Percentiles rank a stretch among this genome's conserved stretches.
Conservation (phyloP, 2,329 filamentous ascomycete species). For the Nemania abortiva region DNA sequence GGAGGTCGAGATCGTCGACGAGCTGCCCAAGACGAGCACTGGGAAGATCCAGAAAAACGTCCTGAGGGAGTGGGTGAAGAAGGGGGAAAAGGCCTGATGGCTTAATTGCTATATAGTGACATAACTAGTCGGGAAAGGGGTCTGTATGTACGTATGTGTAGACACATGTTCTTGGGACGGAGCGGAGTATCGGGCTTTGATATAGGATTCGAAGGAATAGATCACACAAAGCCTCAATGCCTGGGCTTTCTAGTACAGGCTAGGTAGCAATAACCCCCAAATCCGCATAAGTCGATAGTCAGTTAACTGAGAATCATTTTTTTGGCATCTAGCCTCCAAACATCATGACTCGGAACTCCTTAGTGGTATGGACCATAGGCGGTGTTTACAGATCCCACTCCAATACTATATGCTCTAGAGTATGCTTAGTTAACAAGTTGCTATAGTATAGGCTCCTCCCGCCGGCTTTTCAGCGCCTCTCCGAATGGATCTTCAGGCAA, state of each 20-base stretch:
- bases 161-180: background rate
- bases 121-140: background rate
- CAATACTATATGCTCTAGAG: too few relatives aligned
- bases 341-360: background rate
- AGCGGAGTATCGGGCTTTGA: too few relatives aligned
- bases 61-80: constrained; percentile 84
- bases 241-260: background rate
- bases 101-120: background rate
- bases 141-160: background rate
- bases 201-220: background rate
- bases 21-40: constrained; percentile 96
- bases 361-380: background rate
- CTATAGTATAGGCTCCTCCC: constrained; percentile 6
- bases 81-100: constrained; percentile 31
- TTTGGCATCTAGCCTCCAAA: background rate
- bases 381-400: background rate
- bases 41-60: constrained; percentile 98
- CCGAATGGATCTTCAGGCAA: constrained; percentile 53
- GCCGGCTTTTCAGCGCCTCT: constrained; percentile 21
- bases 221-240: background rate
- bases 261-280: background rate
- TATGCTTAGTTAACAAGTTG: background rate
- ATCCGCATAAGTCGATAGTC: background rate
- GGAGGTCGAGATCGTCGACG: constrained; percentile 81
- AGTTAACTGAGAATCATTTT: background rate